Percentiles rank a stretch among this genome's conserved stretches.
phyloP scores from a whole-genome alignment of 148 eudicot genomes.

The Beta vulgaris region DNA sequence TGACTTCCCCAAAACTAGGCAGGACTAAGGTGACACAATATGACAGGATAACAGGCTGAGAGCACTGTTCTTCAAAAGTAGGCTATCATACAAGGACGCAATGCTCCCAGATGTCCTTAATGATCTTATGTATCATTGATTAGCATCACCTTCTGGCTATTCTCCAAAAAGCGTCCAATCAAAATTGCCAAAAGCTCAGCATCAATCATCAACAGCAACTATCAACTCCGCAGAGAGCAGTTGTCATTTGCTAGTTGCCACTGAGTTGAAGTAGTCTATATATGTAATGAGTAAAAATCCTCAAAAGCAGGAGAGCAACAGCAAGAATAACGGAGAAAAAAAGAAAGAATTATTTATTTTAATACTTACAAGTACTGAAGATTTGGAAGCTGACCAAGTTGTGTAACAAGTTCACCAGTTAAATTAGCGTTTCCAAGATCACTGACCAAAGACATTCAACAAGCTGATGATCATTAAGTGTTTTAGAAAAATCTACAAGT shows the following conservation, averaged over 20 bases:
- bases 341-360: background rate
- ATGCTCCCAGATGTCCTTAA: background rate
- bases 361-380: conserved; percentile 78
- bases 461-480: conserved; percentile 1
- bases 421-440: conserved; percentile 80
- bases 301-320: background rate
- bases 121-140: background rate
- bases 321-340: background rate
- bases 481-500: conserved; percentile 3
- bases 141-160: background rate
- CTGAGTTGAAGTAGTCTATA: background rate
- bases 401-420: conserved; percentile 68
- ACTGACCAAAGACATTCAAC: conserved; percentile 35
- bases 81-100: background rate
- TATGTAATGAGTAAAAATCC: background rate
- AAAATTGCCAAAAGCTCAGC: background rate
- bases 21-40: background rate
- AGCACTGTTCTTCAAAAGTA: background rate
- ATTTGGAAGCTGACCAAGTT: conserved; percentile 68
- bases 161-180: background rate
- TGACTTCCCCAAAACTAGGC: background rate
- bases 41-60: background rate
- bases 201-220: background rate
- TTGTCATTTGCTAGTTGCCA: background rate
- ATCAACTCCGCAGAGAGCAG: background rate